Percentiles rank a stretch among this genome's conserved stretches.
Conservation (phyloP, 176 grass and related monocot species). For the Aechmea fasciata region DNA sequence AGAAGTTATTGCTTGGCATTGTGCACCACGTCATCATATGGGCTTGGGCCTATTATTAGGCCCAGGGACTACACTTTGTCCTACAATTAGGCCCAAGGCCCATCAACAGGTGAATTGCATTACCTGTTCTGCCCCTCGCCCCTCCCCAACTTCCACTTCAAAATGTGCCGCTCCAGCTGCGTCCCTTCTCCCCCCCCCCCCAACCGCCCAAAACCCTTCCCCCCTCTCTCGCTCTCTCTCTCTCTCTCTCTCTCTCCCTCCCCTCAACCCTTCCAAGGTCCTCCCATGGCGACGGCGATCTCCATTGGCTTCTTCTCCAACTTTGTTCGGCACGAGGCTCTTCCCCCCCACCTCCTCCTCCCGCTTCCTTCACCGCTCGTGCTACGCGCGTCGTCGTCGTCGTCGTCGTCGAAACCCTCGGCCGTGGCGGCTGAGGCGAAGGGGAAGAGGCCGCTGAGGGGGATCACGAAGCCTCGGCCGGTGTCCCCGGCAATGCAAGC, state of each 20-base stretch:
- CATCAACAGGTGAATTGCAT: too few relatives aligned
- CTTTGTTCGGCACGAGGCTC: background rate
- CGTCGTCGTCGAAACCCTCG: background rate
- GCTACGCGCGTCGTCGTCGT: slow-evolving; percentile 12
- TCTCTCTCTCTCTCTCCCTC: background rate
- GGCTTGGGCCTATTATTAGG: too few relatives aligned
- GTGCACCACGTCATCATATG: too few relatives aligned
- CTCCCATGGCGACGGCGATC: slow-evolving; percentile 38
- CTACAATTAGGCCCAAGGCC: too few relatives aligned
- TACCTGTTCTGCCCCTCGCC: too few relatives aligned
- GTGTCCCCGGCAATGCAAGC: slow-evolving; percentile 63
- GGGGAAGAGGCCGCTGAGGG: slow-evolving; percentile 40
- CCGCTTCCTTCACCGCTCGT: background rate
- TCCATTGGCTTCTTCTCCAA: slow-evolving; percentile 18
- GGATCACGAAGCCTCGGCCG: slow-evolving; percentile 57
- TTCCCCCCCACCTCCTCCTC: slow-evolving; percentile 5
- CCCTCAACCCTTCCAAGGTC: background rate
- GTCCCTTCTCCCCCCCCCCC: background rate
- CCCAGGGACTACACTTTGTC: too few relatives aligned
- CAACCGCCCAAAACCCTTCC: background rate
- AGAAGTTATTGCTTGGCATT: background rate
- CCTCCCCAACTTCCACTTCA: too few relatives aligned
- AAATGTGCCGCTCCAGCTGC: background rate
- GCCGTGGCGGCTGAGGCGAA: slow-evolving; percentile 1
- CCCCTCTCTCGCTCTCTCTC: background rate